Percentiles rank a stretch among this genome's conserved stretches.
These are phyloP conservation scores for Ettlia oleoabundans DNA, from an alignment of 139 green algal genomes.

Conservation along the genomic window DNA sequence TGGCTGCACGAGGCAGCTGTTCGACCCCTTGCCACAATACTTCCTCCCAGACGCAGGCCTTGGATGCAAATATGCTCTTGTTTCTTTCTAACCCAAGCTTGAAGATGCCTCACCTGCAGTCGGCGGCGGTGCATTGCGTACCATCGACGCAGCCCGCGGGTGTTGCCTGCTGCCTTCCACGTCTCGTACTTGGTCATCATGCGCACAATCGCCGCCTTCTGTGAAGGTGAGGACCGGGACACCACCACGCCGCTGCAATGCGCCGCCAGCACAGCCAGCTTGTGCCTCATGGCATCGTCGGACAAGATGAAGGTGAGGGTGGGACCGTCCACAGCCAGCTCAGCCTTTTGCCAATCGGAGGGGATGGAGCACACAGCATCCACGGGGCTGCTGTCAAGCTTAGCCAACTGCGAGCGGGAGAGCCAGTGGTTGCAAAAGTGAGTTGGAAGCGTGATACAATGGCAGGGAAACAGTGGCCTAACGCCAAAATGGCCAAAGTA, in stretches of 20 bases:
- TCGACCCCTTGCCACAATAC: too few species aligned
- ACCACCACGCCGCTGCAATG: constrained; percentile 71
- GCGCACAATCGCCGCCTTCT: constrained; percentile 78
- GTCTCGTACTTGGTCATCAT: constrained; percentile 75
- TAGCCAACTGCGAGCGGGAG: too few species aligned
- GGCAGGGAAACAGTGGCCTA: not conserved
- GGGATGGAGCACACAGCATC: constrained; percentile 18
- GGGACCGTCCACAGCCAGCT: constrained; percentile 88
- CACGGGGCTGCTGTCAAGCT: not conserved
- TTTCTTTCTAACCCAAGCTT: not conserved
- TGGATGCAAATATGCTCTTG: not conserved
- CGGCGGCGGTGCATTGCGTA: constrained; percentile 24
- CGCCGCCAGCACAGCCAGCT: constrained; percentile 64
- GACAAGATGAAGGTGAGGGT: constrained; percentile 77
- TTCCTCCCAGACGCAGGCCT: not conserved
- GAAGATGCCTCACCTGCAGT: constrained; percentile 21
- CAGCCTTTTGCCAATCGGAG: constrained; percentile 36
- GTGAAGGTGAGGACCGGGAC: constrained; percentile 66
- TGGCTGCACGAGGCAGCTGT: too few species aligned
- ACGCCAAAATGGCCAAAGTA: too few species aligned
- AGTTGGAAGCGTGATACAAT: too few species aligned
- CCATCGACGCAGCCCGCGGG: constrained; percentile 41
- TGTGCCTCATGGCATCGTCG: constrained; percentile 10
- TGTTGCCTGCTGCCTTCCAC: constrained; percentile 39
- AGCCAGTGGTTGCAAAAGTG: too few species aligned